A percentile compares a stretch with the other conserved stretches of the same genome.
Evolutionary conservation across 2,329 filamentous ascomycete species (phyloP).

Genomic region (Neoascochyta sp.): DNA sequence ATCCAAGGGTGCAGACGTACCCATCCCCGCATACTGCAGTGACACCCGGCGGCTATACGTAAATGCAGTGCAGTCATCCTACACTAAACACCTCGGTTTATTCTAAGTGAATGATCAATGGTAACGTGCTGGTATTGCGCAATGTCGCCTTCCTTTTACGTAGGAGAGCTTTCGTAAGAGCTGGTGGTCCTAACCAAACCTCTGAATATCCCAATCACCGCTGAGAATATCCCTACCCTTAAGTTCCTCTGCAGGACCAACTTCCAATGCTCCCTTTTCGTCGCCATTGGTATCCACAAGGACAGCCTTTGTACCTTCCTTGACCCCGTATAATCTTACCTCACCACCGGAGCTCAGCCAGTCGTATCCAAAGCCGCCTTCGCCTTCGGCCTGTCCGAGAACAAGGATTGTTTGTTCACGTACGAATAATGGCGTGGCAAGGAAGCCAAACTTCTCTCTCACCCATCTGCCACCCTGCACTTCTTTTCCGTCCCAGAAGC

Average conservation of each 20-base stretch:
- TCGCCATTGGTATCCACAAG: conserved; percentile 36
- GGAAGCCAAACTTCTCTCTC: conserved; percentile 41
- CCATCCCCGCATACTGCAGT: conserved; percentile 2
- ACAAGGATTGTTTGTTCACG: conserved; percentile 41
- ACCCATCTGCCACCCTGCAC: conserved; percentile 45
- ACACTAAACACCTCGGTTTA: too few species aligned
- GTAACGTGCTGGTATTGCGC: too few species aligned
- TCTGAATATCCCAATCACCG: conserved; percentile 37
- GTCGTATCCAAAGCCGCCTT: conserved; percentile 40
- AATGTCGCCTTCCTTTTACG: too few species aligned
- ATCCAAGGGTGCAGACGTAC: conserved; percentile 6
- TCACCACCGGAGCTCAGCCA: conserved; percentile 40
- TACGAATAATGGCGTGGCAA: conserved; percentile 42
- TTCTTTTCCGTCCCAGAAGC: conserved; percentile 45
- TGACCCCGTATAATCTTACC: conserved; percentile 38
- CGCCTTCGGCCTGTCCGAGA: conserved; percentile 39
- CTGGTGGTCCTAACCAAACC: conserved; percentile 16
- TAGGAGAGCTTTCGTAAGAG: background rate
- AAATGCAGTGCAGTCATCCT: too few species aligned
- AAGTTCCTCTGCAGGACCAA: conserved; percentile 26
- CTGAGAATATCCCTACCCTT: conserved; percentile 26
- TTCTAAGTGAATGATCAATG: too few species aligned
- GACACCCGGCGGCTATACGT: conserved; percentile 7
- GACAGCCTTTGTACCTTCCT: conserved; percentile 31
- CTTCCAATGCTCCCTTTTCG: conserved; percentile 28